These are phyloP conservation scores for Stereocaulon alpinum DNA, from an alignment of 495 filamentous ascomycete species.

Conservation along the genomic window DNA sequence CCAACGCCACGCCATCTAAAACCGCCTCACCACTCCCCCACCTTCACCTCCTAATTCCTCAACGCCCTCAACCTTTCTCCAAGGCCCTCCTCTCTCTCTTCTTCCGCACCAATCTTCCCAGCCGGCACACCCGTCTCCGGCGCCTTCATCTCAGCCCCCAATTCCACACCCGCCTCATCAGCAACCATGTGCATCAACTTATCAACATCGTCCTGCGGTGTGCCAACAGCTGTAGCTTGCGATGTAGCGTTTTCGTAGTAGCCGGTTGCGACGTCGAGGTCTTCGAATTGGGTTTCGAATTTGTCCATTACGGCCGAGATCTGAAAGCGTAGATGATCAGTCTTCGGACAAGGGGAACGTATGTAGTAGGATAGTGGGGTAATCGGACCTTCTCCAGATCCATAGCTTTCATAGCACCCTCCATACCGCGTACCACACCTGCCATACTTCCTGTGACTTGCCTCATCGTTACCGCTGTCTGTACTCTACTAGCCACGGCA, in stretches of 20 bases:
- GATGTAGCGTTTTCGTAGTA: conserved; percentile 79
- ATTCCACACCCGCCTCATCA: conserved; percentile 70
- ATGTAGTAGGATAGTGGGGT: not conserved
- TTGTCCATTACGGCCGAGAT: conserved; percentile 60
- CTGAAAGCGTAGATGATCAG: too few relatives aligned
- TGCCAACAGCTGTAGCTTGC: conserved; percentile 60
- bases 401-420: conserved; percentile 47
- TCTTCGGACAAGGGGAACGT: too few relatives aligned
- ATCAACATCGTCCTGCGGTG: conserved; percentile 76
- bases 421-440: conserved; percentile 56
- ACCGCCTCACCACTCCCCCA: not conserved
- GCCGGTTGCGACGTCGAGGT: conserved; percentile 69
- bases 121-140: conserved; percentile 21
- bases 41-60: conserved; percentile 29
- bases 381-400: conserved; percentile 21
- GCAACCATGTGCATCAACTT: conserved; percentile 68
- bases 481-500: conserved; percentile 50
- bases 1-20: not conserved
- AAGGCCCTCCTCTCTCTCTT: conserved; percentile 38
- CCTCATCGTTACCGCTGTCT: conserved; percentile 58
- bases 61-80: conserved; percentile 38
- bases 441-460: conserved; percentile 54
- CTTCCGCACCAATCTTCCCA: conserved; percentile 29
- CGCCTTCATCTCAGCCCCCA: conserved; percentile 57
- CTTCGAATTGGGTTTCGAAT: conserved; percentile 75